A percentile compares a stretch with the other conserved stretches of the same genome.
Conservation (phyloP, 139 green algal species). For the Picochlorum sp. region DNA sequence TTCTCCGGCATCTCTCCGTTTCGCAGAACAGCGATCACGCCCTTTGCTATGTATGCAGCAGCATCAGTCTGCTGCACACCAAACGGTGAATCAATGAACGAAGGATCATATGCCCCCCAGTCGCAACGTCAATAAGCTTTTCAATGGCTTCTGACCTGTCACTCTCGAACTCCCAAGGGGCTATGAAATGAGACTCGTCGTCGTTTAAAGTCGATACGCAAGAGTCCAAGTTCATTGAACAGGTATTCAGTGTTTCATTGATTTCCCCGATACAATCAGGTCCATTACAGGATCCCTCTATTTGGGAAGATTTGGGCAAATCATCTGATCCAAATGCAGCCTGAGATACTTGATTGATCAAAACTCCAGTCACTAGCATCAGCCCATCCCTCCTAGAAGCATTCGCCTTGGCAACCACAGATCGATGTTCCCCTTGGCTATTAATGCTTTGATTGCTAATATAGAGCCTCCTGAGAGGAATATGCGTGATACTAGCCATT, state of each 20-base stretch:
- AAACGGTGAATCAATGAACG: not conserved
- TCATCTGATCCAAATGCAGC: too few relatives aligned
- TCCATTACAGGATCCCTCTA: conserved; percentile 25
- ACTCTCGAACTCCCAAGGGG: conserved; percentile 32
- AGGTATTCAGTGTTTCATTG: conserved; percentile 49
- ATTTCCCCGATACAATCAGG: conserved; percentile 48
- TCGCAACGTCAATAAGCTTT: conserved; percentile 24
- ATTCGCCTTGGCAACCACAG: too few relatives aligned
- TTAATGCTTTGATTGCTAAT: not conserved
- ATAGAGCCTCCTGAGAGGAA: not conserved
- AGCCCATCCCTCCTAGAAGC: too few relatives aligned
- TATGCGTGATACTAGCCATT: not conserved
- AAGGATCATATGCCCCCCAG: conserved; percentile 13
- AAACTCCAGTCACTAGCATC: too few relatives aligned
- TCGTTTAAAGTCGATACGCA: conserved; percentile 49
- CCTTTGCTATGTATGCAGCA: conserved; percentile 25
- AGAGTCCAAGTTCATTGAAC: conserved; percentile 22
- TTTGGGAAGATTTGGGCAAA: too few relatives aligned
- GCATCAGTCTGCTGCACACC: conserved; percentile 26
- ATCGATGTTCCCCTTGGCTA: too few relatives aligned
- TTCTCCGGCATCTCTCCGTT: conserved; percentile 17
- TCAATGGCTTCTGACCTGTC: conserved; percentile 15
- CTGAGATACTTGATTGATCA: too few relatives aligned
- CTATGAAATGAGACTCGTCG: conserved; percentile 48
- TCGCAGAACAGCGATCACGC: conserved; percentile 14